phyloP scores from a whole-genome alignment of 169 alveolate genomes.

The Plasmodium relictum region DNA sequence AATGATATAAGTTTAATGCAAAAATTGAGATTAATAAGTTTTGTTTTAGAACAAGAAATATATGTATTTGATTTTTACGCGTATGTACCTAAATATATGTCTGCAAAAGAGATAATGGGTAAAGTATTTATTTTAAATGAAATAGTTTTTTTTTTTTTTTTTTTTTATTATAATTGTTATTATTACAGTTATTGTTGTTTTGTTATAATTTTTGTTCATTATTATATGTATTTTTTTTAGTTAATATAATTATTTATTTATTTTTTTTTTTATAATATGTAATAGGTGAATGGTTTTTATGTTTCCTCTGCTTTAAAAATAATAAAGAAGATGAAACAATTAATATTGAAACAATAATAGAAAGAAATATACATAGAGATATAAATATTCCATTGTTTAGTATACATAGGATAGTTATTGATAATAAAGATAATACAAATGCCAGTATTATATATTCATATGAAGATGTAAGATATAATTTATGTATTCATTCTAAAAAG shows the following conservation, averaged over 20 bases:
- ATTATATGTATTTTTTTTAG: not conserved
- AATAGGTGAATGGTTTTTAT: constrained; percentile 76
- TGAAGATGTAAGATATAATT: constrained; percentile 52
- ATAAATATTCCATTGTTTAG: constrained; percentile 67
- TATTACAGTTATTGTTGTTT: not conserved
- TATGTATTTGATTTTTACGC: constrained; percentile 76
- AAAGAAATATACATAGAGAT: constrained; percentile 75
- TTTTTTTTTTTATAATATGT: not conserved
- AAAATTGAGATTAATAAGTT: constrained; percentile 48
- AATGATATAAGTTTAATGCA: constrained; percentile 77
- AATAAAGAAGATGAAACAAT: constrained; percentile 43
- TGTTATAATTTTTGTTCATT: not conserved
- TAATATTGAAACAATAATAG: constrained; percentile 73
- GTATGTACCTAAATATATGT: constrained; percentile 72
- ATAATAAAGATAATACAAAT: constrained; percentile 62
- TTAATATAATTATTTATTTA: not conserved
- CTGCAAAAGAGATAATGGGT: constrained; percentile 76
- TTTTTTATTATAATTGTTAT: not conserved
- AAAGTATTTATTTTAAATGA: not conserved
- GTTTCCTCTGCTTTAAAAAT: constrained; percentile 74
- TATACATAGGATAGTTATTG: constrained; percentile 64
- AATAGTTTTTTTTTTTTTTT: not conserved
- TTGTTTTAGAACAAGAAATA: constrained; percentile 75
- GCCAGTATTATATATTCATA: constrained; percentile 69
- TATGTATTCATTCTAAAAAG: constrained; percentile 62